Conservation (phyloP, 108 stramenopile genomes). For the Aurantiochytrium sp. region DNA sequence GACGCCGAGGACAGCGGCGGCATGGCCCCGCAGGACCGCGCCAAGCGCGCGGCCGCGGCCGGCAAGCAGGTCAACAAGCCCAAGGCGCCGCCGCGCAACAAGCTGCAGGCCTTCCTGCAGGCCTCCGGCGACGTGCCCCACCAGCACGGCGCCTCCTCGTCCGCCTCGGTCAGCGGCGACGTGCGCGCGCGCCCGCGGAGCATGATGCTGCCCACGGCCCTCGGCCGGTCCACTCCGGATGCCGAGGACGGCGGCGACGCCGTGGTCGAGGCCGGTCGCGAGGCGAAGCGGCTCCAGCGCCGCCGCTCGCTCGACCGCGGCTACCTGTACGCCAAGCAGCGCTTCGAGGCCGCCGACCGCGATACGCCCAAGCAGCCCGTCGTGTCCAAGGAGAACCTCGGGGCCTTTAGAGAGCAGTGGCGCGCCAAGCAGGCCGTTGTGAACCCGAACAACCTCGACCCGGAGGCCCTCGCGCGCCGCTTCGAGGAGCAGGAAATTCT, state of each 20-base stretch:
- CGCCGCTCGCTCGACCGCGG: constrained; percentile 12
- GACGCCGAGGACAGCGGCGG: neutral
- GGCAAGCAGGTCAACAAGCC: neutral
- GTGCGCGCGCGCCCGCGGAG: neutral
- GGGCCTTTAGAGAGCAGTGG: neutral
- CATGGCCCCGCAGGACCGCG: neutral
- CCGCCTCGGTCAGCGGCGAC: constrained; percentile 1
- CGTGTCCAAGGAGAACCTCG: neutral
- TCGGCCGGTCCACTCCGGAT: neutral
- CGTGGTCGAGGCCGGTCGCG: neutral
- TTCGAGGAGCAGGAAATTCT: constrained; percentile 20
- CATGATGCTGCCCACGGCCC: constrained; percentile 27
- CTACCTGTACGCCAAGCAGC: neutral
- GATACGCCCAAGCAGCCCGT: neutral
- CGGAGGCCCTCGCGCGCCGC: neutral
- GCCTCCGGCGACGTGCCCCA: neutral
- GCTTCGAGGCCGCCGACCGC: neutral
- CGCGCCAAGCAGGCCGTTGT: neutral
- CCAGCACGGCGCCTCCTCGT: neutral
- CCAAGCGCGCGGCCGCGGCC: neutral
- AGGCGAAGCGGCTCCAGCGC: neutral
- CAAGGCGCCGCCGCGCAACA: neutral
- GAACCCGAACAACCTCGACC: neutral
- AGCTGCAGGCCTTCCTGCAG: constrained; percentile 8
- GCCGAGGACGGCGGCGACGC: neutral